A percentile compares a stretch with the other conserved stretches of the same genome.
These are phyloP conservation scores for Alopecurus myosuroides DNA, from an alignment of 176 grass and related monocot species.

Conservation along the genomic window DNA sequence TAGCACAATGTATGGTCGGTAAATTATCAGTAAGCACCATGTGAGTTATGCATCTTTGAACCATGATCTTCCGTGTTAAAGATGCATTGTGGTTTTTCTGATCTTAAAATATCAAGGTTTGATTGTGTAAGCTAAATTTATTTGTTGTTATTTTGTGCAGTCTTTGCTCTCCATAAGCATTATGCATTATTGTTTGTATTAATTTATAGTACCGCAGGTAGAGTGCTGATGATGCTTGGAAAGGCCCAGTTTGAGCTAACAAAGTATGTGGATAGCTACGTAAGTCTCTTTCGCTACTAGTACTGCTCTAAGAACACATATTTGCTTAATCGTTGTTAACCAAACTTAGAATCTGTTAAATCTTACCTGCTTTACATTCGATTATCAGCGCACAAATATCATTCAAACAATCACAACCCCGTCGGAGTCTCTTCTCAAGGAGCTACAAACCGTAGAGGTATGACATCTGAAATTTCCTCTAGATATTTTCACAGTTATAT, in stretches of 20 bases:
- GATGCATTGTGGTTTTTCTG: neutral
- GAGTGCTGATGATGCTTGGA: slow-evolving; percentile 72
- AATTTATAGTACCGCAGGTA: slow-evolving; percentile 41
- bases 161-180: too few relatives aligned
- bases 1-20: neutral
- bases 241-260: slow-evolving; percentile 76
- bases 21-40: neutral
- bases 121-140: neutral
- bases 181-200: slow-evolving; percentile 5
- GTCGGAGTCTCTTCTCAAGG: slow-evolving; percentile 96
- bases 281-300: slow-evolving; percentile 43
- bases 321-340: neutral
- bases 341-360: slow-evolving; percentile 17
- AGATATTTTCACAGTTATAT: neutral
- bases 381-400: slow-evolving; percentile 65
- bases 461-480: slow-evolving; percentile 9
- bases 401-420: slow-evolving; percentile 83
- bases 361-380: slow-evolving; percentile 28
- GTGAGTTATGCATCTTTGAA: neutral
- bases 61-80: neutral
- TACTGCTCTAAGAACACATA: neutral
- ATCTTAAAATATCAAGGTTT: neutral
- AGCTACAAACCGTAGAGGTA: slow-evolving; percentile 93
- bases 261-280: slow-evolving; percentile 70
- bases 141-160: too few relatives aligned